Evolutionary conservation across 163 green algal genomes (phyloP).

Genomic region (Scenedesmus sp.): DNA sequence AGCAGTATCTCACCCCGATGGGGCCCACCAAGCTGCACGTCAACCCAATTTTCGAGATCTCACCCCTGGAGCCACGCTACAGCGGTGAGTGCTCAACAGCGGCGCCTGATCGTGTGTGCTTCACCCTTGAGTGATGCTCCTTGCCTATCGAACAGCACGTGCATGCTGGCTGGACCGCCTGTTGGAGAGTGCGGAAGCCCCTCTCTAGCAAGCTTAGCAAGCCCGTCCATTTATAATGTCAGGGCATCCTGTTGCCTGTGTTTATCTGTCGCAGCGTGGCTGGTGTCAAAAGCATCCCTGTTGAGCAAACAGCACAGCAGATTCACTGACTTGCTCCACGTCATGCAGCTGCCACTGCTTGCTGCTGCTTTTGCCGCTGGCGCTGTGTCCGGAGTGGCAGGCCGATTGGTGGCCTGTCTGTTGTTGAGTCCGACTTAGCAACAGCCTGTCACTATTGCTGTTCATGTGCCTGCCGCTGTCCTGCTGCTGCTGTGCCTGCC

Average conservation of each 20-base stretch:
- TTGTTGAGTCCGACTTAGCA: slow-evolving; percentile 78
- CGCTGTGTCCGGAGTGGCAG: slow-evolving; percentile 68
- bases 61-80: slow-evolving; percentile 81
- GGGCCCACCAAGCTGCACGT: slow-evolving; percentile 82
- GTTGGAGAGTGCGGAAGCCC: no score
- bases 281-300: neutral
- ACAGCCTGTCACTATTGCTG: neutral
- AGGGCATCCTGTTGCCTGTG: neutral
- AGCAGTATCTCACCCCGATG: slow-evolving; percentile 85
- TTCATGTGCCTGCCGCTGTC: no score
- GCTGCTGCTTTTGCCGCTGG: neutral
- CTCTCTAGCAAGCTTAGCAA: no score
- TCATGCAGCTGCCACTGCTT: slow-evolving; percentile 11
- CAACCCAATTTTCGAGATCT: slow-evolving; percentile 86
- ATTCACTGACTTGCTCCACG: no score
- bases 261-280: neutral
- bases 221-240: no score
- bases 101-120: no score
- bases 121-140: no score
- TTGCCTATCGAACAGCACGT: neutral
- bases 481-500: slow-evolving; percentile 10
- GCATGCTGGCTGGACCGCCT: neutral
- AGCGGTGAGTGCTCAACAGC: slow-evolving; percentile 23
- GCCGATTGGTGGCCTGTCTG: slow-evolving; percentile 82
- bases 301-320: no score